A percentile compares a stretch with the other conserved stretches of the same genome.
phyloP scores from a whole-genome alignment of 2,329 filamentous ascomycete species.

The Pseudonectria foliicola region DNA sequence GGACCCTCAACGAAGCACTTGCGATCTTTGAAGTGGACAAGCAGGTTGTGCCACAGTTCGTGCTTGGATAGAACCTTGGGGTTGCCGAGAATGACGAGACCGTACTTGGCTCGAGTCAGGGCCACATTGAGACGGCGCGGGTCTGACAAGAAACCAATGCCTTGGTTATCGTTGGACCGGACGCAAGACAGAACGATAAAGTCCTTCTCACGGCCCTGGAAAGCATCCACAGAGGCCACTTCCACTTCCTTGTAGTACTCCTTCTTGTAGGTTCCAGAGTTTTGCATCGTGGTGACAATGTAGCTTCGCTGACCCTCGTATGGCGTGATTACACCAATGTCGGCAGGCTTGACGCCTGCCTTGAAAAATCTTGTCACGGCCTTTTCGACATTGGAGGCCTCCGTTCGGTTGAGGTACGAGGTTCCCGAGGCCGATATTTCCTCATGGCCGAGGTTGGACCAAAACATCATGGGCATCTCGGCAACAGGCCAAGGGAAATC shows the following conservation, averaged over 20 bases:
- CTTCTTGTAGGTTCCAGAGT: constrained; percentile 94
- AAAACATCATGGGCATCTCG: constrained; percentile 99
- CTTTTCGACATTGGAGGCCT: constrained; percentile 96
- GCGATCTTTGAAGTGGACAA: constrained; percentile 93
- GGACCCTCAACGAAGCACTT: constrained; percentile 96
- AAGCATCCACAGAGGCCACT: constrained; percentile 95
- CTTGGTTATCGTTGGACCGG: constrained; percentile 96
- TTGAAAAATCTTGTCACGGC: constrained; percentile 98
- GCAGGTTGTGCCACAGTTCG: constrained; percentile 91
- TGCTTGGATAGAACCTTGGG: constrained; percentile 97
- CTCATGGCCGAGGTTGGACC: constrained; percentile 95
- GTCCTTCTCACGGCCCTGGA: constrained; percentile 98
- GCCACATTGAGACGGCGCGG: constrained; percentile 96
- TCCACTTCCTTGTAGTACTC: constrained; percentile 98
- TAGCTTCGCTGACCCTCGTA: constrained; percentile 98
- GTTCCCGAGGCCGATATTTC: constrained; percentile 97
- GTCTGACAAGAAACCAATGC: constrained; percentile 97
- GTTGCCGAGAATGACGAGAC: constrained; percentile 92
- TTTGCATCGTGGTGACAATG: constrained; percentile 99
- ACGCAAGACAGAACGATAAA: constrained; percentile 98
- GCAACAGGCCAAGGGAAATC: constrained; percentile 96
- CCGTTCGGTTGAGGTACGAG: constrained; percentile 95
- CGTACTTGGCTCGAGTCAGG: constrained; percentile 93
- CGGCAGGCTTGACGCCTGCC: constrained; percentile 85
- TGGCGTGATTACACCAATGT: constrained; percentile 96